These are phyloP conservation scores for Fusarium buxicola DNA, from an alignment of 2,329 filamentous ascomycete genomes.

Conservation along the genomic window DNA sequence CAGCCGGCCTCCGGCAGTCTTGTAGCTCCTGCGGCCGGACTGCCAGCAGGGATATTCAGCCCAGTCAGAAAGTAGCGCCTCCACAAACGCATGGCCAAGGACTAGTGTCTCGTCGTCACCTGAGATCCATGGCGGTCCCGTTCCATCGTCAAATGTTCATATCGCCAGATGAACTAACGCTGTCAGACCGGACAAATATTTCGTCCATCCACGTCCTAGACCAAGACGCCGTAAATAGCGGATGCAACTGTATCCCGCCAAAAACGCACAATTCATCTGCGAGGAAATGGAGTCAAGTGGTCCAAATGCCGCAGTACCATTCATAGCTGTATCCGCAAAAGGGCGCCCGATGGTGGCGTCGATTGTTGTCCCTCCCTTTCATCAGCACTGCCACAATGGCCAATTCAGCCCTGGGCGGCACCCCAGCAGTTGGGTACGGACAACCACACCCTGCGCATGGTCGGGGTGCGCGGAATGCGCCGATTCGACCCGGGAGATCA, in stretches of 20 bases:
- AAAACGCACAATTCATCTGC: conserved; percentile 7
- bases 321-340: conserved; percentile 21
- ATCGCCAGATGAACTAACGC: conserved; percentile 22
- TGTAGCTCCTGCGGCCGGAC: conserved; percentile 32
- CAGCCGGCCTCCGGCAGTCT: conserved; percentile 27
- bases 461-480: conserved; percentile 34
- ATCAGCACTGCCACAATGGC: conserved; percentile 37
- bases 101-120: conserved; percentile 26
- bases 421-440: conserved; percentile 20
- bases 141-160: conserved; percentile 29
- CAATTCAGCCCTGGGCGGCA: conserved; percentile 36
- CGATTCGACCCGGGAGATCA: conserved; percentile 44
- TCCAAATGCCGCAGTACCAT: conserved; percentile 16
- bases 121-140: conserved; percentile 23
- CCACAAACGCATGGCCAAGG: conserved; percentile 33
- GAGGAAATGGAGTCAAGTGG: conserved; percentile 6
- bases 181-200: conserved; percentile 26
- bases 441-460: conserved; percentile 25
- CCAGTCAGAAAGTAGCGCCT: conserved; percentile 46
- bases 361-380: conserved; percentile 24
- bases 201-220: conserved; percentile 1
- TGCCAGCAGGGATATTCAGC: conserved; percentile 40
- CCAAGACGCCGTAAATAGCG: conserved; percentile 3
- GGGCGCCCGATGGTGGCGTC: conserved; percentile 23
- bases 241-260: conserved; percentile 2